phyloP scores from a whole-genome alignment of 192 early-diverging fungal species.

The Cladochytrium replicatum region DNA sequence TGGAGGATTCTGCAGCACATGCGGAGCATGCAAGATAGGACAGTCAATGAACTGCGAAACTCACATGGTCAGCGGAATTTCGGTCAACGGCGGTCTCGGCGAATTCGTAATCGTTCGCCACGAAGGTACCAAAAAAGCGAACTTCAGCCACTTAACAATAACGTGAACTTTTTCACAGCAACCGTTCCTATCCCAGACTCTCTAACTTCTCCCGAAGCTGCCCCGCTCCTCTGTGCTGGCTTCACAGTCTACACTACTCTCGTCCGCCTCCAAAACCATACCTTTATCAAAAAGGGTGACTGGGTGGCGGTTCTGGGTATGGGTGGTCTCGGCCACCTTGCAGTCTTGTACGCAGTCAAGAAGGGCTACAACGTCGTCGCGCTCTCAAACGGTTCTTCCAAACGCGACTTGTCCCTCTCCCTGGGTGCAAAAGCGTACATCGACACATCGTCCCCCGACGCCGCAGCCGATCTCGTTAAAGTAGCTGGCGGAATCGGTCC shows the following conservation, averaged over 20 bases:
- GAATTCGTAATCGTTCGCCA: constrained; percentile 48
- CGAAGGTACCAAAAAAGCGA: too few relatives aligned
- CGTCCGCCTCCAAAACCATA: constrained; percentile 38
- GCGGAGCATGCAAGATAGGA: constrained; percentile 36
- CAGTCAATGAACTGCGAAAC: constrained; percentile 42
- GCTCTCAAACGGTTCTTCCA: too few relatives aligned
- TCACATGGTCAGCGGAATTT: constrained; percentile 36
- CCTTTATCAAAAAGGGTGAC: constrained; percentile 44
- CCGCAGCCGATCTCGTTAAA: too few relatives aligned
- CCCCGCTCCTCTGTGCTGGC: constrained; percentile 75
- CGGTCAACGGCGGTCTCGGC: constrained; percentile 48
- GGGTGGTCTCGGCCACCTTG: constrained; percentile 69
- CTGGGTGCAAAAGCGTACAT: too few relatives aligned
- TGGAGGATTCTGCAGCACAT: constrained; percentile 47
- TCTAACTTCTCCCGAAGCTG: constrained; percentile 45
- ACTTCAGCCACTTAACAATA: too few relatives aligned
- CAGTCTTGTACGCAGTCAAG: too few relatives aligned
- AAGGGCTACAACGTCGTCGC: too few relatives aligned
- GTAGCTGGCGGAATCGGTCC: too few relatives aligned
- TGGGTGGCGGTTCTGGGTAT: constrained; percentile 67
- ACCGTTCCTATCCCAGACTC: constrained; percentile 55
- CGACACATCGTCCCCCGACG: too few relatives aligned
- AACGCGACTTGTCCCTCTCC: too few relatives aligned
- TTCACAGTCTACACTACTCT: constrained; percentile 66
- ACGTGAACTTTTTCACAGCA: too few relatives aligned